phyloP scores from a whole-genome alignment of 2,329 filamentous ascomycete species.

The Fusarium nisikadoi region DNA sequence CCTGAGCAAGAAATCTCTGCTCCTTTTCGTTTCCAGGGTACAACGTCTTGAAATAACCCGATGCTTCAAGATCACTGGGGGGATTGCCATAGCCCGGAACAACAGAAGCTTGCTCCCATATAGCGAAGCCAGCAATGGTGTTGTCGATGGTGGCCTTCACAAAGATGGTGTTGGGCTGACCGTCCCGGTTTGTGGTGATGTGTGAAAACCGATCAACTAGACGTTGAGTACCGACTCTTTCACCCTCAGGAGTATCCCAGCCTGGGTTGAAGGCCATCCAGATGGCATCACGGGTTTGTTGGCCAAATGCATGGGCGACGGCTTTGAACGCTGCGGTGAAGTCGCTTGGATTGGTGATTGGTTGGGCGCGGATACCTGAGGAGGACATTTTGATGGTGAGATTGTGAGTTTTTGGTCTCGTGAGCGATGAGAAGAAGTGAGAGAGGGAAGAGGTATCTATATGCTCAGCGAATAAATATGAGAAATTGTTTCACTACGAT shows the following conservation, averaged over 20 bases:
- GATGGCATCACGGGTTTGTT: conserved; percentile 61
- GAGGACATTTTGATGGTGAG: neutral
- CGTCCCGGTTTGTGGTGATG: conserved; percentile 53
- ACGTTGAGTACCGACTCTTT: conserved; percentile 48
- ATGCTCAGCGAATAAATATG: neutral
- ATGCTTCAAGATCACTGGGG: conserved; percentile 47
- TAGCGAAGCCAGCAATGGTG: conserved; percentile 61
- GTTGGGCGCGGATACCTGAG: conserved; percentile 40
- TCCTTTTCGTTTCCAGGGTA: conserved; percentile 57
- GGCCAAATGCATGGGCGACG: conserved; percentile 56
- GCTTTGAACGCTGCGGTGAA: conserved; percentile 42
- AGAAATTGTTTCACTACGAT: neutral
- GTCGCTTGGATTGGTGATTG: conserved; percentile 45
- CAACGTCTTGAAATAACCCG: conserved; percentile 49
- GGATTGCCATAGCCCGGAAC: conserved; percentile 60
- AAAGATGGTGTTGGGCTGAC: conserved; percentile 62
- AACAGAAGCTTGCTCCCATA: conserved; percentile 64
- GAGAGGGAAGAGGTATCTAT: neutral
- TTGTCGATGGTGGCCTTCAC: conserved; percentile 62
- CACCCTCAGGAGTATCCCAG: conserved; percentile 63
- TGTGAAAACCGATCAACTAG: conserved; percentile 55
- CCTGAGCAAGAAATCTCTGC: conserved; percentile 58
- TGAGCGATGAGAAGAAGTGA: neutral
- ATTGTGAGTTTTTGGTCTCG: rapidly evolving
- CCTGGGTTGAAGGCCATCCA: conserved; percentile 64